Evolutionary conservation across 1,284 basidiomycete genomes (phyloP).

Genomic region (Microbotryomycetes sp.): DNA sequence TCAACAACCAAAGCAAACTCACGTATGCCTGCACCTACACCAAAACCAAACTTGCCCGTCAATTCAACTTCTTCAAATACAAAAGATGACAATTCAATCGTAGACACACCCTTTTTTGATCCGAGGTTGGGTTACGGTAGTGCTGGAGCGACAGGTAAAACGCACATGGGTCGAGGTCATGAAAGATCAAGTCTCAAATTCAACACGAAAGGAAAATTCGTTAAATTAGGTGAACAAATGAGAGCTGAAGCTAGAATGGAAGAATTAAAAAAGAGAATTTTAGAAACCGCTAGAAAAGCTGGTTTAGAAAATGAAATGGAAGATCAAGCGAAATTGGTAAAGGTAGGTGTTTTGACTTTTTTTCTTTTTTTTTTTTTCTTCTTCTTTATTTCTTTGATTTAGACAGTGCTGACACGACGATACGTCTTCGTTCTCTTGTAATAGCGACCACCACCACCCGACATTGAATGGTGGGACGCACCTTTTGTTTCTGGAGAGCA

Average conservation of each 20-base stretch:
- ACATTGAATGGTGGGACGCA: conserved; percentile 95
- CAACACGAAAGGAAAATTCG: conserved; percentile 84
- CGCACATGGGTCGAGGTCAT: conserved; percentile 32
- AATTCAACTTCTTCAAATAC: conserved; percentile 54
- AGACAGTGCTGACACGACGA: no score
- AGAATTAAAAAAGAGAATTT: conserved; percentile 84
- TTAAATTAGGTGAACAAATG: conserved; percentile 73
- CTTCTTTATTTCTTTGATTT: conserved; percentile 1
- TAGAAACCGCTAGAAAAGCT: conserved; percentile 83
- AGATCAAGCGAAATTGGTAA: conserved; percentile 75
- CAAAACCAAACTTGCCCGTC: no score
- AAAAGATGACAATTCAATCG: conserved; percentile 36
- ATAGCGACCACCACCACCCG: conserved; percentile 75
- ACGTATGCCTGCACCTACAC: conserved; percentile 49
- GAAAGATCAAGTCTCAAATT: conserved; percentile 70
- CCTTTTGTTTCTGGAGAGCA: conserved; percentile 70
- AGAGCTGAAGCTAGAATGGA: conserved; percentile 71
- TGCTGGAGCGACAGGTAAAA: conserved; percentile 21
- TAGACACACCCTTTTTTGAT: conserved; percentile 41
- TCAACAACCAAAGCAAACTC: conserved; percentile 83
- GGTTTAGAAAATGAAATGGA: conserved; percentile 89
- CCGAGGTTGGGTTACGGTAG: conserved; percentile 38
- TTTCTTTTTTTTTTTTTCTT: conserved; percentile 3
- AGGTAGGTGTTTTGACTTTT: conserved; percentile 50
- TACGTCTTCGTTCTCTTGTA: conserved; percentile 4